These are phyloP conservation scores for Macrolepiota fuliginosa DNA, from an alignment of 768 basidiomycete genomes.

Conservation along the genomic window DNA sequence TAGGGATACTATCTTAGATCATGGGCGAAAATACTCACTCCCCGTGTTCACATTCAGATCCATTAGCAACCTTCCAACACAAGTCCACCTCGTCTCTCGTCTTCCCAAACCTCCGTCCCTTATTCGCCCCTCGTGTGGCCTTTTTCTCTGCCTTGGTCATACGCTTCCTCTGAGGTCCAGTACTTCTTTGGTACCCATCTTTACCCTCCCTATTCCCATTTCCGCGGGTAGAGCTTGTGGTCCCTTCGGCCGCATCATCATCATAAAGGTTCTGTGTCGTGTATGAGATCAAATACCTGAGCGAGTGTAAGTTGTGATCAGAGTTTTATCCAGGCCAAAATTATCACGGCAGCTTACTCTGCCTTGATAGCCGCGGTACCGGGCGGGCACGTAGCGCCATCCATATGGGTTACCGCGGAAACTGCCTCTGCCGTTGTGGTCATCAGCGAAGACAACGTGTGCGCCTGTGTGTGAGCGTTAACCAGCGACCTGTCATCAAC, in stretches of 20 bases:
- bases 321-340: not conserved
- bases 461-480: not conserved
- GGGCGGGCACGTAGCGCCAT: slow-evolving; percentile 17
- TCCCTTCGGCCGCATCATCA: slow-evolving; percentile 60
- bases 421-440: not conserved
- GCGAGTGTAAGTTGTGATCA: not conserved
- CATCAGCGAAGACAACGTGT: not conserved
- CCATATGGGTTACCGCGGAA: not conserved
- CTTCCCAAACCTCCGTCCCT: slow-evolving; percentile 75
- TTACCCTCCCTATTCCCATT: slow-evolving; percentile 20
- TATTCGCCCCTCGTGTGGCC: slow-evolving; percentile 78
- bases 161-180: slow-evolving; percentile 29
- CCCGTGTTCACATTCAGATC: slow-evolving; percentile 68
- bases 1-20: no score
- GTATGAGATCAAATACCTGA: slow-evolving; percentile 32
- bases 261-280: slow-evolving; percentile 26
- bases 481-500: not conserved
- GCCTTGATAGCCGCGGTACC: slow-evolving; percentile 38
- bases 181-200: slow-evolving; percentile 14
- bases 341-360: slow-evolving; percentile 26
- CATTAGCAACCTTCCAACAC: slow-evolving; percentile 78
- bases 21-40: slow-evolving; percentile 51
- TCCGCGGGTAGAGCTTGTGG: slow-evolving; percentile 34
- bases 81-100: slow-evolving; percentile 78
- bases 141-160: slow-evolving; percentile 68